Conservation (phyloP, 78 protist genomes). For the Pelomyxa schiedti region DNA sequence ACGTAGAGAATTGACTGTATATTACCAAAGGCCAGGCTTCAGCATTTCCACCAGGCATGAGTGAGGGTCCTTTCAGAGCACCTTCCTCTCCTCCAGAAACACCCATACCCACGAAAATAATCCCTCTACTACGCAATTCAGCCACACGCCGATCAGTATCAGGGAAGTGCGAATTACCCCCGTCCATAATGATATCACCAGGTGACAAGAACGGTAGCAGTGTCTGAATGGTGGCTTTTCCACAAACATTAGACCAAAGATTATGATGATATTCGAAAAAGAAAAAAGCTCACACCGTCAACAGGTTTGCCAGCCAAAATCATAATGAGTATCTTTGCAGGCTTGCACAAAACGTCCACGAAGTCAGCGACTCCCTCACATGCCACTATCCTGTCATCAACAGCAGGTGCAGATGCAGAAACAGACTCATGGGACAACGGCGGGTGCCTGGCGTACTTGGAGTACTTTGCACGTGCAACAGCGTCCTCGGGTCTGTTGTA, state of each 20-base stretch:
- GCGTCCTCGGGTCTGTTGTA: too few species aligned
- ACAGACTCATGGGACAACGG: neutral
- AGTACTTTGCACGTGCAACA: neutral
- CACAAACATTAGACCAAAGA: neutral
- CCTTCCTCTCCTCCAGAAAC: slow-evolving; percentile 98
- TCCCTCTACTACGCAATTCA: slow-evolving; percentile 44
- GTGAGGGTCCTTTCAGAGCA: slow-evolving; percentile 91
- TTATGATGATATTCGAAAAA: neutral
- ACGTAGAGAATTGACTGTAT: neutral
- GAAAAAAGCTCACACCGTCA: slow-evolving; percentile 27
- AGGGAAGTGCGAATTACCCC: slow-evolving; percentile 84
- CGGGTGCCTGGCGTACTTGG: neutral
- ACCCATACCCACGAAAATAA: slow-evolving; percentile 82
- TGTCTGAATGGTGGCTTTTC: slow-evolving; percentile 17
- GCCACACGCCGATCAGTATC: slow-evolving; percentile 64
- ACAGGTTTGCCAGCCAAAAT: slow-evolving; percentile 85
- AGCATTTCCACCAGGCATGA: slow-evolving; percentile 94
- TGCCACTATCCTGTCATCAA: slow-evolving; percentile 62
- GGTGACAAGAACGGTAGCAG: slow-evolving; percentile 42
- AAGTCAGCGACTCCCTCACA: slow-evolving; percentile 57
- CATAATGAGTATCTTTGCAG: slow-evolving; percentile 78
- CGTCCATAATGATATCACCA: slow-evolving; percentile 88
- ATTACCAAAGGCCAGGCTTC: slow-evolving; percentile 31
- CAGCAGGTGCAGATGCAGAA: slow-evolving; percentile 51
- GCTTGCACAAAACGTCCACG: slow-evolving; percentile 45